These are phyloP conservation scores for Neopestalotiopsis rosae DNA, from an alignment of 2,329 filamentous ascomycete species.

Conservation along the genomic window DNA sequence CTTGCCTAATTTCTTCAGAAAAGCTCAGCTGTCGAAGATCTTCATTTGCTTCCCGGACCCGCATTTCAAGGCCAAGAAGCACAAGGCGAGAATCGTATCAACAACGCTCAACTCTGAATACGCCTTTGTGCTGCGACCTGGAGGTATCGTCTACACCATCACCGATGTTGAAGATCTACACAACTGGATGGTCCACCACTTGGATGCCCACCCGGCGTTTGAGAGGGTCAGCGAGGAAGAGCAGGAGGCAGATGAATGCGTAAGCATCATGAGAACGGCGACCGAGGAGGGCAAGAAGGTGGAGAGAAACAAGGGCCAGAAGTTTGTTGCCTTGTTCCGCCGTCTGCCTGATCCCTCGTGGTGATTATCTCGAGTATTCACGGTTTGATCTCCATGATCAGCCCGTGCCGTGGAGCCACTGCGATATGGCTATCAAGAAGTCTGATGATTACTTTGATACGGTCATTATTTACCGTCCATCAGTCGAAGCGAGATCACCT, in stretches of 20 bases:
- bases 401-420: background rate
- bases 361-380: constrained; percentile 43
- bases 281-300: constrained; percentile 99
- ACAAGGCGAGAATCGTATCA: constrained; percentile 94
- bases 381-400: background rate
- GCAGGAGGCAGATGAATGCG: constrained; percentile 71
- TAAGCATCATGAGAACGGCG: constrained; percentile 76
- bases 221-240: constrained; percentile 74
- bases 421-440: background rate
- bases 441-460: background rate
- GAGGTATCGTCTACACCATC: constrained; percentile 92
- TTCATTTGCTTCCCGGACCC: constrained; percentile 99
- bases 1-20: constrained; percentile 93
- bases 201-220: constrained; percentile 79
- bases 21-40: constrained; percentile 82
- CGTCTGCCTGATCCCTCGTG: constrained; percentile 81
- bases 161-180: constrained; percentile 96
- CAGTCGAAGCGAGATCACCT: background rate
- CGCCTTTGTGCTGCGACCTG: constrained; percentile 82
- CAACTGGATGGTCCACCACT: constrained; percentile 89
- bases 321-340: constrained; percentile 89
- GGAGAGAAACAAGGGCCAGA: constrained; percentile 83
- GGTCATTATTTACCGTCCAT: background rate
- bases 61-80: constrained; percentile 96
- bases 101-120: constrained; percentile 91